Percentiles rank a stretch among this genome's conserved stretches.
These are phyloP conservation scores for Podaxis mareebaensis DNA, from an alignment of 768 basidiomycete species.

Conservation along the genomic window DNA sequence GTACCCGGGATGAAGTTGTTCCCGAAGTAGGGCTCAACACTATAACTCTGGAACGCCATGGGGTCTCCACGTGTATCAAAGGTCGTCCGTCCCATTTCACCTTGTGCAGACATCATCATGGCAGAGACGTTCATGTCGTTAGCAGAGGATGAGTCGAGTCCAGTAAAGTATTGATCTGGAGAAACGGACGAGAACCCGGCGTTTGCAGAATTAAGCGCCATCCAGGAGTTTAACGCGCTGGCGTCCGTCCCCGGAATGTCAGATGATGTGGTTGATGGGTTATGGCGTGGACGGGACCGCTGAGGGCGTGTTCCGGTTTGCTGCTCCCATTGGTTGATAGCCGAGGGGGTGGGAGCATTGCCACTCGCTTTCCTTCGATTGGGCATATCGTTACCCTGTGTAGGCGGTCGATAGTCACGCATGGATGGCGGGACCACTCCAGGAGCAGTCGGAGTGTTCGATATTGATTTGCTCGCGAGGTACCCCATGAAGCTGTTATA, in stretches of 20 bases:
- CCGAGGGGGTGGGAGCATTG: slow-evolving; percentile 1
- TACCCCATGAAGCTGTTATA: slow-evolving; percentile 27
- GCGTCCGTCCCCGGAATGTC: slow-evolving; percentile 3
- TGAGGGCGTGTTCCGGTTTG: not conserved
- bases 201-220: slow-evolving; percentile 12
- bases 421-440: slow-evolving; percentile 13
- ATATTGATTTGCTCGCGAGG: slow-evolving; percentile 21
- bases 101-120: not conserved
- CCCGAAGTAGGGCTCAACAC: slow-evolving; percentile 1
- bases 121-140: not conserved
- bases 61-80: not conserved
- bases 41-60: not conserved
- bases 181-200: not conserved
- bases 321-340: slow-evolving; percentile 13
- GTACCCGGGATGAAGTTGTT: not conserved
- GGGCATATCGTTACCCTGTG: not conserved
- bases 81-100: slow-evolving; percentile 1
- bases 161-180: slow-evolving; percentile 3
- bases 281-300: not conserved
- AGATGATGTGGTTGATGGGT: not conserved
- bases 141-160: not conserved
- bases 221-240: slow-evolving; percentile 7
- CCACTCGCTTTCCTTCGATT: no score
- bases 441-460: slow-evolving; percentile 13
- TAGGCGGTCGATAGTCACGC: slow-evolving; percentile 12